Evolutionary conservation across 2,329 filamentous ascomycete species (phyloP).

Genomic region (Lizonia empirigonia): DNA sequence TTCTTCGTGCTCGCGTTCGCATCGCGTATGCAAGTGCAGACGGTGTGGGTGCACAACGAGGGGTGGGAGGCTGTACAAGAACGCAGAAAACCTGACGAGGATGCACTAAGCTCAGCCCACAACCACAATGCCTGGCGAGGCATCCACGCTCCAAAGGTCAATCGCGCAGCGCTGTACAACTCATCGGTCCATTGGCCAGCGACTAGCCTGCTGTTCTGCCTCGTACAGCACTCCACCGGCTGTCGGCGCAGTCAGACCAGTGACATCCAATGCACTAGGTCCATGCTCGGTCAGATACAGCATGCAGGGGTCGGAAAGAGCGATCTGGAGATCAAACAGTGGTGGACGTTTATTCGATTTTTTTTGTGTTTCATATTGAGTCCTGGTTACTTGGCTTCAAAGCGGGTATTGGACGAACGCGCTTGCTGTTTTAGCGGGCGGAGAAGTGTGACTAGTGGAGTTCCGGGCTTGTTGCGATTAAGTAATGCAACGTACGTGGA

Average conservation of each 20-base stretch:
- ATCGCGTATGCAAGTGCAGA: constrained; percentile 1
- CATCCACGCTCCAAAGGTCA: background rate
- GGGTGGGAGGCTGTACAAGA: constrained; percentile 17
- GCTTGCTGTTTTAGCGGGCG: background rate
- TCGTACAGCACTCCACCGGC: constrained; percentile 7
- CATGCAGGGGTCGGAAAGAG: constrained; percentile 13
- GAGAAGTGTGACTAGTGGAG: too few species aligned
- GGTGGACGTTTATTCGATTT: constrained; percentile 12
- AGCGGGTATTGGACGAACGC: background rate
- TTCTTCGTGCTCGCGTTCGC: constrained; percentile 12
- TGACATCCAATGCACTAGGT: background rate
- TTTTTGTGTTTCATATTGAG: constrained; percentile 16
- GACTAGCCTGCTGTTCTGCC: constrained; percentile 12
- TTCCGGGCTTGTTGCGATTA: too few species aligned
- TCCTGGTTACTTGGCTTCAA: constrained; percentile 10
- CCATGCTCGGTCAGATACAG: constrained; percentile 6
- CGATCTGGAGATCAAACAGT: constrained; percentile 15
- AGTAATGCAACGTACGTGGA: too few species aligned
- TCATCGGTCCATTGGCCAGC: background rate
- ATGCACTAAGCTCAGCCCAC: constrained; percentile 1
- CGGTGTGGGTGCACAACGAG: constrained; percentile 15
- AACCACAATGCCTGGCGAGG: background rate
- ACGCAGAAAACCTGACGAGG: constrained; percentile 5
- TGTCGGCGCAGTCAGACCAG: constrained; percentile 4
- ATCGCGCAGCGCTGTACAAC: background rate